Base-by-base conservation (phyloP, 441 rosid species). In the Adansonia gregorii region DNA sequence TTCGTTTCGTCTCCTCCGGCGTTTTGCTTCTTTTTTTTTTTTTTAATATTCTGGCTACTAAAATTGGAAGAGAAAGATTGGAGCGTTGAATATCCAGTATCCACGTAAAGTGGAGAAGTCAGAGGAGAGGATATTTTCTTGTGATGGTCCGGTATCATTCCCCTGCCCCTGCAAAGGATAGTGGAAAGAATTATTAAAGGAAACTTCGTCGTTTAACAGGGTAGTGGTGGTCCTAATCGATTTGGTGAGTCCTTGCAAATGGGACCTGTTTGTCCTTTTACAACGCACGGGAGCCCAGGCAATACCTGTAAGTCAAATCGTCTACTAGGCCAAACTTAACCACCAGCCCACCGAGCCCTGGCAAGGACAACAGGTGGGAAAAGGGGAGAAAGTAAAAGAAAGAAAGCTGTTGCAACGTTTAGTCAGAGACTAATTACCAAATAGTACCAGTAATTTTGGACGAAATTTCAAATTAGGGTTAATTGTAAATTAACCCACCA, bases 171-270 rank as follows among this genome's bases (percentile, higher is more conserved):
- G 69, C 49, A 15, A 51, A 51, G 15, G 67, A 61, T 11, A 17
- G 68, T 64, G 68, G 72, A 67, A 10, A 10, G 35, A 8, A 48
- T 68, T 12, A 46, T 67, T n/a, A 6, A 41, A 65, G 48, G 69
- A 65, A 68, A 68, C 58, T 68, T 48, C 73, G 73, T 68, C 73
- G 73, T 68, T 48, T 48, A 68, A 68, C 19, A 0, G 56, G 43
- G 72, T 7, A 35, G 41, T 35, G 41, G 41, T 4, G 41, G 41
- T 35, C 41, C 41, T 48, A 48, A 56, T 48, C 56, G 73, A 48
- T 66, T 20, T 5, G 56, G 41, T 22, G 39, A 20, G 72, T 22
- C 35, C 56, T 10, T 67, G 48, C 9, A 39, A 4, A 15, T 3
- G 71, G 71, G 54, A 9, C 35, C 52, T 9, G 7, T 27, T 67